Percentiles rank a stretch among this genome's conserved stretches.
phyloP scores from a whole-genome alignment of 345 rosid species.

The Bretschneidera sinensis region DNA sequence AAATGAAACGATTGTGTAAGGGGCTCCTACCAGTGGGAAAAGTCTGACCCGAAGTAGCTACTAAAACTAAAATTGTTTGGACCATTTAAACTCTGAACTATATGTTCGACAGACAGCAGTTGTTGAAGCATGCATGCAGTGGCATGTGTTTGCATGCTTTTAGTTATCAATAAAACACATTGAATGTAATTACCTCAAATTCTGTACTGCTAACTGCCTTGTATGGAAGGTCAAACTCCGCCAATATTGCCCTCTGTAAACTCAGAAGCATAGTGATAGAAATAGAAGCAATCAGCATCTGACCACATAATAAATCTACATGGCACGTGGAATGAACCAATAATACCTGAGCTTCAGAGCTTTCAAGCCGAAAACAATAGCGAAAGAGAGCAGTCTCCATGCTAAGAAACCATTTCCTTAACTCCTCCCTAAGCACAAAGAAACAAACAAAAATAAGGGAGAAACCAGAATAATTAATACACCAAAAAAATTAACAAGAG shows the following conservation, averaged over 20 bases:
- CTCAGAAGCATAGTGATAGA: conserved; percentile 11
- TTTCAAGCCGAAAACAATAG: conserved; percentile 38
- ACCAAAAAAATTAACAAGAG: neutral
- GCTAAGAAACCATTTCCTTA: conserved; percentile 88
- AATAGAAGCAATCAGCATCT: conserved; percentile 5
- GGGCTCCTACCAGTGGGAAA: conserved; percentile 40
- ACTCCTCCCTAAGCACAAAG: conserved; percentile 54
- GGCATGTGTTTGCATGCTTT: neutral
- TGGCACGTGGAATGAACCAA: neutral
- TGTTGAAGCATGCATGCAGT: neutral
- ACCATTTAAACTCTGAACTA: neutral
- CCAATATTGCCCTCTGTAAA: conserved; percentile 54
- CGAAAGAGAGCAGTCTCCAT: conserved; percentile 84
- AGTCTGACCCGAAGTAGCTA: conserved; percentile 24
- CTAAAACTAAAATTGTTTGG: too few relatives aligned
- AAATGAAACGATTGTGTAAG: conserved; percentile 1
- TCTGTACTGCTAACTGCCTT: conserved; percentile 58
- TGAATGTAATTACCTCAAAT: conserved; percentile 49
- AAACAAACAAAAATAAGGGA: conserved; percentile 1
- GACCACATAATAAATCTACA: conserved; percentile 4
- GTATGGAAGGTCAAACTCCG: conserved; percentile 66
- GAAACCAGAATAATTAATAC: neutral
- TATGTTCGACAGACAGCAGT: neutral
- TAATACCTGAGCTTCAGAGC: conserved; percentile 58
- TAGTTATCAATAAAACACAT: too few relatives aligned